Conservation (phyloP, 192 early-diverging fungal genomes). For the Piromyces finnis region DNA sequence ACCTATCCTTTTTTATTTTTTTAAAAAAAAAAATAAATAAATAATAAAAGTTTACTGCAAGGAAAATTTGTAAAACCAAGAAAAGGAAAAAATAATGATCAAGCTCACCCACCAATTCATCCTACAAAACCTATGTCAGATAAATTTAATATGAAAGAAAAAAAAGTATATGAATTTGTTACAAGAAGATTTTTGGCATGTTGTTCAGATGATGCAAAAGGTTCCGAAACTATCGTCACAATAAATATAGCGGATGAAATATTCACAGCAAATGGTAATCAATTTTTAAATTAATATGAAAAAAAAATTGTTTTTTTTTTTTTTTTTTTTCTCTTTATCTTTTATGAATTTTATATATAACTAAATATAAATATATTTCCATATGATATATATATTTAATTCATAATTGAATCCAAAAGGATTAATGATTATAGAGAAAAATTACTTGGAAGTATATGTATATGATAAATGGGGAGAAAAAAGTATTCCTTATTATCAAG, state of each 20-base stretch:
- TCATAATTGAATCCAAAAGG: constrained; percentile 41
- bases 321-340: too few relatives aligned
- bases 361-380: too few relatives aligned
- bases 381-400: too few relatives aligned
- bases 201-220: constrained; percentile 79
- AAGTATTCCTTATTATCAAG: constrained; percentile 48
- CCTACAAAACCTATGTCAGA: constrained; percentile 36
- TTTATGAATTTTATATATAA: too few relatives aligned
- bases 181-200: constrained; percentile 75
- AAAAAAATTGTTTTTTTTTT: too few relatives aligned
- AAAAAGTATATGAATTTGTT: constrained; percentile 71
- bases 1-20: constrained; percentile 9
- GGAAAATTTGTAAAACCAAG: constrained; percentile 58
- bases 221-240: constrained; percentile 58
- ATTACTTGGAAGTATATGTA: constrained; percentile 84
- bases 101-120: constrained; percentile 97
- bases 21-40: too few relatives aligned
- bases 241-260: constrained; percentile 50
- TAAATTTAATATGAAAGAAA: constrained; percentile 43
- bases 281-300: too few relatives aligned
- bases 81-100: constrained; percentile 71
- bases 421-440: constrained; percentile 56
- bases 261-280: constrained; percentile 50
- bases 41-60: constrained; percentile 34
- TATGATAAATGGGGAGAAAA: constrained; percentile 76